phyloP scores from a whole-genome alignment of 2,329 filamentous ascomycete genomes.

The Dactylellina parvicollis region DNA sequence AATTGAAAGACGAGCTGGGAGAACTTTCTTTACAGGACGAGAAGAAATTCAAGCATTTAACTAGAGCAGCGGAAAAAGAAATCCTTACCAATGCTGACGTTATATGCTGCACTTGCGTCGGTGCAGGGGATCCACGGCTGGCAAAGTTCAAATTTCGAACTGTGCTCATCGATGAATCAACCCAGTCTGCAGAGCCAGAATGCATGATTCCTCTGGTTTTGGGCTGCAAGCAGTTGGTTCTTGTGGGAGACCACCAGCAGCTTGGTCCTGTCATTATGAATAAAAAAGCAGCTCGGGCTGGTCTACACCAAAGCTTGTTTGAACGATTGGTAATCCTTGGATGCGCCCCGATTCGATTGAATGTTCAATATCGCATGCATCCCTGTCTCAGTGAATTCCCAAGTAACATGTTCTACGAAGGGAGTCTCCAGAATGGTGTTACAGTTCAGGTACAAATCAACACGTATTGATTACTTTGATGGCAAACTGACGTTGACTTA shows the following conservation, averaged over 20 bases:
- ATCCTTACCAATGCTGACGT: conserved; percentile 96
- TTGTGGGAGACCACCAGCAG: conserved; percentile 98
- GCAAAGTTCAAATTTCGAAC: conserved; percentile 98
- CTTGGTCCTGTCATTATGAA: conserved; percentile 99
- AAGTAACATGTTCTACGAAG: conserved; percentile 99
- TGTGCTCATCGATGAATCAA: conserved; percentile 97
- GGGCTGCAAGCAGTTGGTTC: conserved; percentile 98
- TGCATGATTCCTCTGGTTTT: conserved; percentile 98
- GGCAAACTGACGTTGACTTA: background rate
- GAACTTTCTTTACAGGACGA: conserved; percentile 95
- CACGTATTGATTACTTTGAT: background rate
- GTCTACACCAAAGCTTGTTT: conserved; percentile 97
- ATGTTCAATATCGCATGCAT: conserved; percentile 99
- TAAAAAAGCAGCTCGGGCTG: conserved; percentile 98
- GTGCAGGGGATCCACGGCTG: conserved; percentile 92
- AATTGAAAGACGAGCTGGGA: conserved; percentile 89
- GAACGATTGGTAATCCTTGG: conserved; percentile 94
- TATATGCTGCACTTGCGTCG: conserved; percentile 98
- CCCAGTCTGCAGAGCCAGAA: conserved; percentile 95
- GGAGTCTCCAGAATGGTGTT: conserved; percentile 94
- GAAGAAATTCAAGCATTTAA: conserved; percentile 97
- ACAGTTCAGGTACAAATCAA: conserved; percentile 71
- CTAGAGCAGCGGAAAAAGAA: conserved; percentile 90
- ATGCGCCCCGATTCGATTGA: conserved; percentile 87
- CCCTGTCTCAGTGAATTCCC: conserved; percentile 96